Base-by-base conservation (phyloP, 495 filamentous ascomycete genomes). In the Aspergillus bridgeri region DNA sequence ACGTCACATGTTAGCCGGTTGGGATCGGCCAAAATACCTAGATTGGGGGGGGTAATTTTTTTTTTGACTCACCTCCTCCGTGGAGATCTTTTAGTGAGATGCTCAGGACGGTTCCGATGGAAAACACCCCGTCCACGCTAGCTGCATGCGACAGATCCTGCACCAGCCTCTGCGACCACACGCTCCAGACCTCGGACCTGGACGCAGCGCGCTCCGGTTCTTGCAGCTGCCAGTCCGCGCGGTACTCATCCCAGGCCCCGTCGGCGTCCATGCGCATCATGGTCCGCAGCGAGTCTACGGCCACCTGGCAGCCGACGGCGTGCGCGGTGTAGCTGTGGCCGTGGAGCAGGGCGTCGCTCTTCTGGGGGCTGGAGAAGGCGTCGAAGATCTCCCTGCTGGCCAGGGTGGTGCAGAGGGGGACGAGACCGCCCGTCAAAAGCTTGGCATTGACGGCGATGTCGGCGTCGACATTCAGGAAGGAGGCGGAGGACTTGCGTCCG, bases 251-350 rank as follows among this genome's bases (percentile, higher is more conserved):
- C 83, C 83, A 88, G 0, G 69, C 71, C 0, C 78, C 81, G 15
- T 61, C 53, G 5, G 54, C 65, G 6, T 88, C 83, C 73, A 90
- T 78, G 13, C 71, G 58, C 48, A 73, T 66, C 78, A 90, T 79
- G 42, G 71, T 73, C 52, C 67, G 68, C 42, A 91, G 55, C 7
- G 81, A 83, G 22, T 81, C 79, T 15, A 82, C 72, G 0, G 88
- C 89, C 13, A 91, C 88, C 15, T 83, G 79, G 60, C 89, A 92
- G 1, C 89, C 89, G 8, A 91, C 79, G 0, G 89, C 76, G 66
- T 92, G 88, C 3, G 88, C 89, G 0, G 89, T 92, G 62, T 92
- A 92, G 63, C 87, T 90, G 69, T 92, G 89, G 0, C 89, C 89
- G 61, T 92, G 89, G 33, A 92, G 75, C 33, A 92, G 69, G 0